A percentile compares a stretch with the other conserved stretches of the same genome.
These are phyloP conservation scores for Mastigamoeba balamuthi DNA, from an alignment of 78 protist genomes.

Conservation along the genomic window DNA sequence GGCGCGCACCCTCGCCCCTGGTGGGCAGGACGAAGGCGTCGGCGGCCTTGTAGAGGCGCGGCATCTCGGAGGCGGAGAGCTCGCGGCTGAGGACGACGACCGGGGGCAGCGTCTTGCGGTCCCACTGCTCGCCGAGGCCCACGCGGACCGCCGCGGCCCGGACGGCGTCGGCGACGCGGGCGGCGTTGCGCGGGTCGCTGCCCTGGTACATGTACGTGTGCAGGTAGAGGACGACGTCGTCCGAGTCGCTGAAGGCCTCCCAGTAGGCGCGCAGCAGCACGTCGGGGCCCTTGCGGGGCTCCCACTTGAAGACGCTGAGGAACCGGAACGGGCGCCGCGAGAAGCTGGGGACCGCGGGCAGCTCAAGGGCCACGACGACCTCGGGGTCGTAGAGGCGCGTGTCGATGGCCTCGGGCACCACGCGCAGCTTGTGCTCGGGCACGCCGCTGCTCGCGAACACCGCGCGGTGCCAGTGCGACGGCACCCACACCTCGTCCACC, in stretches of 20 bases:
- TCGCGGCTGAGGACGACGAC: background rate
- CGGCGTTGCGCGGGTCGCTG: background rate
- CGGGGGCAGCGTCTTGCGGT: background rate
- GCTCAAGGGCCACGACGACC: background rate
- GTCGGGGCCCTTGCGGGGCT: slow-evolving; percentile 17
- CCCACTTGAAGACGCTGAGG: slow-evolving; percentile 21
- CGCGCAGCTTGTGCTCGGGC: background rate
- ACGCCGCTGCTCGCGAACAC: slow-evolving; percentile 13
- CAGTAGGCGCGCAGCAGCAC: slow-evolving; percentile 5
- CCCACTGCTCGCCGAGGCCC: background rate
- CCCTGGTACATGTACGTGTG: slow-evolving; percentile 5
- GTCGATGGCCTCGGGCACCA: slow-evolving; percentile 45
- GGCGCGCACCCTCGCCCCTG: slow-evolving; percentile 31
- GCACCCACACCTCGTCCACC: slow-evolving; percentile 57
- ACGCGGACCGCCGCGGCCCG: no score
- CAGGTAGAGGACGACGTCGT: background rate
- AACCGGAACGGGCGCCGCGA: slow-evolving; percentile 1
- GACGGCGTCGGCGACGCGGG: background rate
- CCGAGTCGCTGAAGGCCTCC: background rate
- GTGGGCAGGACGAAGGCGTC: slow-evolving; percentile 26
- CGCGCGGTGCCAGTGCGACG: slow-evolving; percentile 11
- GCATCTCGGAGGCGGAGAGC: background rate
- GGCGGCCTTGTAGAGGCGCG: slow-evolving; percentile 1
- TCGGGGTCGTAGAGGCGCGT: slow-evolving; percentile 17
- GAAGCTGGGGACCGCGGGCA: background rate